Evolutionary conservation across 2,329 filamentous ascomycete genomes (phyloP).

Genomic region (Neospermospora avenae): DNA sequence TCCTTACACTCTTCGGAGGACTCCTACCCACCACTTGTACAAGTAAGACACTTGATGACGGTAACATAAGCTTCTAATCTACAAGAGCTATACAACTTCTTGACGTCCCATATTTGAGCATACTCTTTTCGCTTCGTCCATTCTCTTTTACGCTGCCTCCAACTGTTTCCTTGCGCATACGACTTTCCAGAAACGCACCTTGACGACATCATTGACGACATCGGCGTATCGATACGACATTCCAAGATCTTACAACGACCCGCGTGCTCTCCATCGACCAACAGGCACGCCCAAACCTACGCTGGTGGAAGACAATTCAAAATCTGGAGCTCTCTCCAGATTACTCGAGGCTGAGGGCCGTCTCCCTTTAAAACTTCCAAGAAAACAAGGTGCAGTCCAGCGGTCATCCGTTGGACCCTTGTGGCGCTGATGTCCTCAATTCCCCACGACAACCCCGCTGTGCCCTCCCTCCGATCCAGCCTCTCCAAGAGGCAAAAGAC

Average conservation of each 20-base stretch:
- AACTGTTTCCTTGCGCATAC: constrained; percentile 5
- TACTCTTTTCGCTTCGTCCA: background rate
- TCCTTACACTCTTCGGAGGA: background rate
- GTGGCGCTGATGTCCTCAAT: constrained; percentile 25
- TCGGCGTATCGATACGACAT: background rate
- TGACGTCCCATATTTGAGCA: background rate
- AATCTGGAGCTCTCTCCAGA: constrained; percentile 7
- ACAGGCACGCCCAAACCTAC: background rate
- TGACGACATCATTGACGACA: constrained; percentile 4
- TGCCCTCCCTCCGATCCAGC: constrained; percentile 16
- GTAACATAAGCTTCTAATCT: background rate
- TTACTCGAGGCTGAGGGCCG: constrained; percentile 10
- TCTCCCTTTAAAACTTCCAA: constrained; percentile 3
- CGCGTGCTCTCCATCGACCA: background rate
- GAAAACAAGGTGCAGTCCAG: constrained; percentile 13
- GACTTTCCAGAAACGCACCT: background rate
- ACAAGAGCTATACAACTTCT: background rate
- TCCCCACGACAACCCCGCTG: constrained; percentile 21
- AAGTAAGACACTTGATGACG: constrained; percentile 7
- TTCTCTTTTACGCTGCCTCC: background rate
- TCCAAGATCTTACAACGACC: background rate
- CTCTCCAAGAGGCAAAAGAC: constrained; percentile 11
- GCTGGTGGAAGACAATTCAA: background rate
- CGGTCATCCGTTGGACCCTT: constrained; percentile 17
- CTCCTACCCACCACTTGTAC: background rate